A percentile compares a stretch with the other conserved stretches of the same genome.
Conservation (phyloP, 176 grass and related monocot species). For the Bonia amplexicaulis region DNA sequence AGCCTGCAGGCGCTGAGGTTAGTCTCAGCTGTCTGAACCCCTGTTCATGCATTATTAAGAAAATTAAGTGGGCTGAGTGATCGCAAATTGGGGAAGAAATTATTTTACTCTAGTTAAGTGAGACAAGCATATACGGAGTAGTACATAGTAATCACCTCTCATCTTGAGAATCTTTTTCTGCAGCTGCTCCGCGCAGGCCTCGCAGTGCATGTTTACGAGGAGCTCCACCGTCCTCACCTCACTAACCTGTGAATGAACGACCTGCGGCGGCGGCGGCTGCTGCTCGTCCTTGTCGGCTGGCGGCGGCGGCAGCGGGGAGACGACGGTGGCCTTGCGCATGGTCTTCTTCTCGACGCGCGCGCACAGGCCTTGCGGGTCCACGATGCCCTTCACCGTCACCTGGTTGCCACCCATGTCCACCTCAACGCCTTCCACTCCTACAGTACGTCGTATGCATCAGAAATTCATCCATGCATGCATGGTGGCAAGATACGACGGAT, state of each 20-base stretch:
- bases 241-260: conserved; percentile 5
- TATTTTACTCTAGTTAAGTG: not conserved
- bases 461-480: no score
- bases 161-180: conserved; percentile 63
- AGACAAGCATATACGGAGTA: no score
- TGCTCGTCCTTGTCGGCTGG: conserved; percentile 1
- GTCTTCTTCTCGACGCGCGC: conserved; percentile 59
- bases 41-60: conserved; percentile 13
- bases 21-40: conserved; percentile 53
- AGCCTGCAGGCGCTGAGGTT: conserved; percentile 48
- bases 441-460: no score
- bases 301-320: conserved; percentile 48
- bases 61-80: not conserved
- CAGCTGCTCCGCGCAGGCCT: conserved; percentile 74
- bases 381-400: conserved; percentile 66
- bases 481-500: no score
- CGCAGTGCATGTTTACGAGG: conserved; percentile 84
- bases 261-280: not conserved
- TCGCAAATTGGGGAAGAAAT: not conserved
- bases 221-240: conserved; percentile 56
- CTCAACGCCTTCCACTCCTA: conserved; percentile 55
- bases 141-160: conserved; percentile 30
- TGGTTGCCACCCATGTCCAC: conserved; percentile 65
- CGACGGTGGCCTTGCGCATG: conserved; percentile 44
- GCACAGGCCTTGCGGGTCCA: conserved; percentile 70